These are phyloP conservation scores for Echria macrotheca DNA, from an alignment of 495 filamentous ascomycete species.

Conservation along the genomic window DNA sequence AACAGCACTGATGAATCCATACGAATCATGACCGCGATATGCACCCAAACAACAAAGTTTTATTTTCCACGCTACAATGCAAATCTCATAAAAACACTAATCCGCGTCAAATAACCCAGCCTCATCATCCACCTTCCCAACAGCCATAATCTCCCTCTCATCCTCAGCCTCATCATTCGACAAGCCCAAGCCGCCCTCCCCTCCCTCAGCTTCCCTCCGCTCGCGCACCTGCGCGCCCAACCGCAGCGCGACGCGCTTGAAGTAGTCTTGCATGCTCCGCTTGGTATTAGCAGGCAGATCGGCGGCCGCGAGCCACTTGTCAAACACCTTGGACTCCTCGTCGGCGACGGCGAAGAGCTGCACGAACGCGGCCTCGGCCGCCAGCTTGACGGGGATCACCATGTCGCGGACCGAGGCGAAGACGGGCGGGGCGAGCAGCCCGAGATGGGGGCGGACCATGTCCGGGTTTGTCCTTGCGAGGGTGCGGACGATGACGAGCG, in stretches of 20 bases:
- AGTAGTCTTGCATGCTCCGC: constrained; percentile 94
- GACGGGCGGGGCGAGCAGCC: constrained; percentile 70
- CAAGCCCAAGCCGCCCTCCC: constrained; percentile 75
- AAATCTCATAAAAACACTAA: neutral
- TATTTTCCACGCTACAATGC: neutral
- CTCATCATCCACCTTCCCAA: constrained; percentile 85
- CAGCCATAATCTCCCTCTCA: constrained; percentile 90
- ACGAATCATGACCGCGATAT: too few species aligned
- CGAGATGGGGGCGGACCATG: constrained; percentile 70
- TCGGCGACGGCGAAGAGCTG: constrained; percentile 91
- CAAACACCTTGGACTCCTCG: constrained; percentile 78
- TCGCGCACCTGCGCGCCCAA: constrained; percentile 80
- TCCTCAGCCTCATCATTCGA: constrained; percentile 88
- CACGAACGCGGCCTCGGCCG: constrained; percentile 90
- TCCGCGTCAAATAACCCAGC: constrained; percentile 50
- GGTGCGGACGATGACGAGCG: constrained; percentile 86
- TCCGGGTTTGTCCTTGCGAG: constrained; percentile 70
- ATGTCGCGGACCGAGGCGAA: constrained; percentile 88
- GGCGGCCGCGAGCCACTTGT: constrained; percentile 66
- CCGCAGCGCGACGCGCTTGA: constrained; percentile 83
- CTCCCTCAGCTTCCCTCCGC: constrained; percentile 82
- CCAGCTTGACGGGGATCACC: constrained; percentile 93
- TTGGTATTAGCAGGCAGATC: constrained; percentile 64
- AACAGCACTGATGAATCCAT: too few species aligned
- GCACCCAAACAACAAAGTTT: too few species aligned